Evolutionary conservation across 768 basidiomycete genomes (phyloP).

Genomic region (Mrakia hoshinonis): DNA sequence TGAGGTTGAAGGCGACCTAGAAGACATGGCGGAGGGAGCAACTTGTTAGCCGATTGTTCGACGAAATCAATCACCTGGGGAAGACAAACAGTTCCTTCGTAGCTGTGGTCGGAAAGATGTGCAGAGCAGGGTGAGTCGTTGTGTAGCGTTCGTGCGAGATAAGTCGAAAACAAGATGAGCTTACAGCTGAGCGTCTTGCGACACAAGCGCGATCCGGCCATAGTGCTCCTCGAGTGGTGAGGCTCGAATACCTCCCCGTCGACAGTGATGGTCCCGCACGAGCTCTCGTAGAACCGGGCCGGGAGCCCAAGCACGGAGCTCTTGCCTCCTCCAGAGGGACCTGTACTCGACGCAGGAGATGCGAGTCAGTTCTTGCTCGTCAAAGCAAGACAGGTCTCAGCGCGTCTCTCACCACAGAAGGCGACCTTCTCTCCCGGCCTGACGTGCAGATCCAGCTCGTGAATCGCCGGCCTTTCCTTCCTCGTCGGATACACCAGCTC

Average conservation of each 20-base stretch:
- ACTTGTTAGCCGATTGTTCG: neutral
- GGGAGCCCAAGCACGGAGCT: conserved; percentile 35
- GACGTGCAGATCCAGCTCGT: conserved; percentile 34
- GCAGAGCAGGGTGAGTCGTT: no score
- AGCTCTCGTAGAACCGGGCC: conserved; percentile 39
- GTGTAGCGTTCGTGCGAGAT: no score
- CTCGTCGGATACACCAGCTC: conserved; percentile 36
- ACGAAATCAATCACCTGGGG: neutral
- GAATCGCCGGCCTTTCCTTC: conserved; percentile 32
- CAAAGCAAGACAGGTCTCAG: no score
- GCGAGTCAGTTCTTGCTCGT: neutral
- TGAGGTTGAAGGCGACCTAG: conserved; percentile 27
- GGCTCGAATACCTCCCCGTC: conserved; percentile 37
- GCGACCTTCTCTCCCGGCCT: conserved; percentile 36
- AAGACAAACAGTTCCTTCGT: conserved; percentile 35
- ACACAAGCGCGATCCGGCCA: conserved; percentile 37
- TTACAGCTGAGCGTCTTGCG: conserved; percentile 39
- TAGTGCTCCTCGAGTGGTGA: conserved; percentile 33
- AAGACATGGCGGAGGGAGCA: neutral
- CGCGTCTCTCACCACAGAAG: conserved; percentile 37
- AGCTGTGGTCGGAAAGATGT: no score
- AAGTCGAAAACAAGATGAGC: no score
- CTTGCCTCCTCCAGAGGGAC: conserved; percentile 24
- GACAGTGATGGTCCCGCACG: conserved; percentile 33
- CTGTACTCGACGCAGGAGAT: neutral